Evolutionary conservation across 306 rosid species (phyloP), one percentile per base, ranked within the genome.

Genomic region (Urtica urens): DNA sequence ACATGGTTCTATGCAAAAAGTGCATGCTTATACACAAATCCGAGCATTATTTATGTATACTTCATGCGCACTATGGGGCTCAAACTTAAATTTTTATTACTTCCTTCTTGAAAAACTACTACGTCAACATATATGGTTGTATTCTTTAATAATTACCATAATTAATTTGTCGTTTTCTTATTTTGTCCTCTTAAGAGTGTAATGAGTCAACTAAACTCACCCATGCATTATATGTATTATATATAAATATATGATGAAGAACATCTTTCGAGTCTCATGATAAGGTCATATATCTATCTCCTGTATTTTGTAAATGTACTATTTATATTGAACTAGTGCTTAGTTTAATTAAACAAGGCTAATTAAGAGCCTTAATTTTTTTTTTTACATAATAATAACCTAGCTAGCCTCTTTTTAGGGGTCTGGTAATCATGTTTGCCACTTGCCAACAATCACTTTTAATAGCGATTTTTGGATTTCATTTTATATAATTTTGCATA

Each of bases 361-460:
- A 35, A 9, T 58, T 46, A 67, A 42, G 57, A 59, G 47, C 55
- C 40, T 35, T 2, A 28, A 28, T 28, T 28, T 4, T 10, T 4
- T 12, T 2, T 49, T 69, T 72, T 66, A 43, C 13, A 46, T n/a
- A 27, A 59, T 40, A 64, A 51, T 62, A n/a, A n/a, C 72, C 46
- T 23, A 11, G 31, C 18, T 4, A 38, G 55, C 46, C 65, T 63
- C 69, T 59, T 78, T 81, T 73, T 64, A 28, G 66, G 69, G 57
- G 49, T 53, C 34, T 24, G 43, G 72, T 64, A 76, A 82, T 79
- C 72, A 82, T 83, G 77, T 52, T 64, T 19, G 43, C 66, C 79
- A 58, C 73, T 51, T 65, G 50, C 61, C 50, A 60, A 61, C 63
- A 60, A 3, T 18, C 28, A 56, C 59, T 34, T 74, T 75, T 72